phyloP scores from a whole-genome alignment of 495 filamentous ascomycete species.

The Hamigera avellanea region DNA sequence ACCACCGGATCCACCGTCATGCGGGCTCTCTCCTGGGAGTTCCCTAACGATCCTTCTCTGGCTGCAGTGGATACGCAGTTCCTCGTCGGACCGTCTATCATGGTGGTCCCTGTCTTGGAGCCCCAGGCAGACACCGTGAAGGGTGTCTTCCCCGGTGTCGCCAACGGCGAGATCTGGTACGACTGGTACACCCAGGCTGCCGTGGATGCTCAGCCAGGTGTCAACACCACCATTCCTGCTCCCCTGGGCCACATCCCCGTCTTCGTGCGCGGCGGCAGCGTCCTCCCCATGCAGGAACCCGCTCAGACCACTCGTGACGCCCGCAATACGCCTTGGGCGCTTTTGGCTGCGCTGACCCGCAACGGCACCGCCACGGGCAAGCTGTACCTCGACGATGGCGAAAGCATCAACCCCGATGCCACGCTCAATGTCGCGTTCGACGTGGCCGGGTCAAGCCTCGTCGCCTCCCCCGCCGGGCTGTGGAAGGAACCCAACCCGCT shows the following conservation, averaged over 20 bases:
- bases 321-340: constrained; percentile 55
- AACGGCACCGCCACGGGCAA: constrained; percentile 49
- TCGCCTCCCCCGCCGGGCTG: constrained; percentile 33
- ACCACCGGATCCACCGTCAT: constrained; percentile 62
- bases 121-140: constrained; percentile 53
- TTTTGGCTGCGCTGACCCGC: constrained; percentile 50
- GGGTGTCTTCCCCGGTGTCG: constrained; percentile 70
- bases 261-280: constrained; percentile 56
- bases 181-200: constrained; percentile 64
- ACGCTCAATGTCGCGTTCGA: constrained; percentile 50
- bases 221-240: constrained; percentile 63
- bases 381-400: constrained; percentile 79
- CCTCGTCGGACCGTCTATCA: constrained; percentile 56
- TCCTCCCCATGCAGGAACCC: constrained; percentile 61
- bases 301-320: constrained; percentile 57
- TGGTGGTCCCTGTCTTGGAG: constrained; percentile 62
- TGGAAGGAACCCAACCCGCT: constrained; percentile 52
- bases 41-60: constrained; percentile 62
- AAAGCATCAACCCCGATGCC: constrained; percentile 47
- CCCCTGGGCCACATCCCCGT: constrained; percentile 73
- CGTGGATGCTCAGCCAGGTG: constrained; percentile 40
- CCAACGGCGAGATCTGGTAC: constrained; percentile 57
- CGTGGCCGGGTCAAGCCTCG: constrained; percentile 32
- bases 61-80: constrained; percentile 63
- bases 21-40: constrained; percentile 76